A percentile compares a stretch with the other conserved stretches of the same genome.
Conservation (phyloP, 1,284 basidiomycete genomes). For the Apiotrichum brassicae region DNA sequence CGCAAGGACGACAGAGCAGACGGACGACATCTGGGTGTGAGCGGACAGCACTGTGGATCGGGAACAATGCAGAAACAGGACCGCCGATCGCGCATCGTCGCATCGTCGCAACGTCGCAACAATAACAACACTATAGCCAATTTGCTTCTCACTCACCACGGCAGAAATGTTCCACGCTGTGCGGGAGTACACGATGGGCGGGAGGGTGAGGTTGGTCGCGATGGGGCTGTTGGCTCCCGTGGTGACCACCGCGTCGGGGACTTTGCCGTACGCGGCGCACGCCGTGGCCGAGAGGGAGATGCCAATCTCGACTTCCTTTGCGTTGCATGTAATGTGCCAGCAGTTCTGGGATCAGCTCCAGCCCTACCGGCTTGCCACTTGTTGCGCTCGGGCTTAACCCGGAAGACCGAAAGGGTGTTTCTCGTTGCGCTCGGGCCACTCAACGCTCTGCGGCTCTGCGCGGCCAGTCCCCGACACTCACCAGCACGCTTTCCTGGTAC, state of each 20-base stretch:
- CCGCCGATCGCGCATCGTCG: too few species aligned
- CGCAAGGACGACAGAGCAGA: constrained; percentile 7
- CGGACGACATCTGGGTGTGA: constrained; percentile 7
- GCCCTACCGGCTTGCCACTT: too few species aligned
- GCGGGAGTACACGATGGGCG: constrained; percentile 5
- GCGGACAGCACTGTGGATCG: neutral
- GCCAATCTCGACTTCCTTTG: neutral
- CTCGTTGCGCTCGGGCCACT: neutral
- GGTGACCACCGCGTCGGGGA: neutral
- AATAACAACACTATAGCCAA: neutral
- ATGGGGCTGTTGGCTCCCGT: neutral
- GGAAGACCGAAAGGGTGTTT: neutral
- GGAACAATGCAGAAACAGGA: too few species aligned
- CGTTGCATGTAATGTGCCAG: constrained; percentile 4
- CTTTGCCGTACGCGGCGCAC: neutral
- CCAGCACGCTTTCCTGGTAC: neutral
- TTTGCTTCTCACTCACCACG: constrained; percentile 1
- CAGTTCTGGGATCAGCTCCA: too few species aligned
- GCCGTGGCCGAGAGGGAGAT: neutral
- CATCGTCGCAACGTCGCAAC: neutral
- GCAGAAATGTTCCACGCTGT: constrained; percentile 7
- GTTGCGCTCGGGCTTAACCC: too few species aligned
- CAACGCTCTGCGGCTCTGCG: too few species aligned
- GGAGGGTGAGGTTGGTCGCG: neutral
- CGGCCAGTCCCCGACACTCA: neutral